Base-by-base conservation (phyloP, 129 eudicot species). In the Escallonia rubra region DNA sequence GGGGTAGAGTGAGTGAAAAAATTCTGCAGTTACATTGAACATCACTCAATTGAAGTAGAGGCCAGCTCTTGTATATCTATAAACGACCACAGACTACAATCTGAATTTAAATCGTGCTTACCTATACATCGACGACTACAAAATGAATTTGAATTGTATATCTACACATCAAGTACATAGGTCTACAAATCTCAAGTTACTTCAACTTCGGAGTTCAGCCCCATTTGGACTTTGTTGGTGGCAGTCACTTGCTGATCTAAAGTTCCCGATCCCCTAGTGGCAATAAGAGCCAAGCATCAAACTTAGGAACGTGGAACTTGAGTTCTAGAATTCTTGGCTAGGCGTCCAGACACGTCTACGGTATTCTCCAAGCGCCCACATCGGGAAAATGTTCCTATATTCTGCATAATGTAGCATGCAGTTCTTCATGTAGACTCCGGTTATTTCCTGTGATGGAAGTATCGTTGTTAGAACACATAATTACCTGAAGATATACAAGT, bases 351-450 rank as follows among this genome's bases (percentile, higher is more conserved):
- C 71, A n/a, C 49, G 71, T 41, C 53, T 66, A 15, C 71, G 71
- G 23, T 66, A 66, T 53, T 66, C 71, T 41, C 61, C 61, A 51
- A 66, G 71, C 43, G 71, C 71, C 71, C 71, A 53, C 10, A 66
- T 3, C 8, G 71, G 62, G 42, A 67, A 67, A 40, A 67, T 53
- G 53, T 54, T 67, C 14, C 62, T 53, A 14, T 67, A 53, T 38
- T 67, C 52, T 14, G 71, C 41, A 13, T 67, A 67, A 7, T 54
- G 71, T 54, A 67, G 62, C 71, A 67, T 54, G 42, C 71, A 67
- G 38, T 54, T 67, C 53, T 54, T 67, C 71, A 67, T 67, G 43
- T 53, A 67, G 9, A 67, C 71, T 67, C 71, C 71, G 3, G 61
- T 67, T 14, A 67, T 67, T 67, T 67, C 71, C 71, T 67, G 62